Evolutionary conservation across 371 early-diverging fungal species (phyloP).

Genomic region (Nematocida ausubeli): DNA sequence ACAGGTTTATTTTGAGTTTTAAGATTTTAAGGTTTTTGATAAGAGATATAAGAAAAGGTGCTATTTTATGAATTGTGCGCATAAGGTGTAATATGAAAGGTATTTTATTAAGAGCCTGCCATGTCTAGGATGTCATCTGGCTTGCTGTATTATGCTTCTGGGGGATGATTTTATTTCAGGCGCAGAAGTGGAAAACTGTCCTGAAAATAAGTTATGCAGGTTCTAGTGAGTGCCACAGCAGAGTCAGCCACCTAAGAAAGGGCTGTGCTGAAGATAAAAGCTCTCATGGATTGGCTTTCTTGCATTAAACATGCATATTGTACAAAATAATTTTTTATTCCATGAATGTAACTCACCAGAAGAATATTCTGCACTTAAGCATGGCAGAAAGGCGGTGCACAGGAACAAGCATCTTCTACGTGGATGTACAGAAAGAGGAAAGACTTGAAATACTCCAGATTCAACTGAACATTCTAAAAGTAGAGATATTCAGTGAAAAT

Average conservation of each 20-base stretch:
- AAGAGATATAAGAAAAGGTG: too few relatives aligned
- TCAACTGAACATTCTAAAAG: slow-evolving; percentile 23
- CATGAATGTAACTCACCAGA: slow-evolving; percentile 45
- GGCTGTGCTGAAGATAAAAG: not conserved
- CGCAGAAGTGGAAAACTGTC: too few relatives aligned
- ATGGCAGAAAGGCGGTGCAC: slow-evolving; percentile 16
- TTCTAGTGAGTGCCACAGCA: too few relatives aligned
- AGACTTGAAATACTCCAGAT: not conserved
- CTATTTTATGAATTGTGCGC: too few relatives aligned
- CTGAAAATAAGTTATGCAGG: not conserved
- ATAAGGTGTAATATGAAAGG: too few relatives aligned
- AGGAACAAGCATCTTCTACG: slow-evolving; percentile 33
- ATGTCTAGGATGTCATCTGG: too few relatives aligned
- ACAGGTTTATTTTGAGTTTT: too few relatives aligned
- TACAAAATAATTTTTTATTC: slow-evolving; percentile 27
- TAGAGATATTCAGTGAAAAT: slow-evolving; percentile 4
- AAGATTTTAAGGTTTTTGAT: too few relatives aligned
- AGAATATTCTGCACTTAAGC: slow-evolving; percentile 44
- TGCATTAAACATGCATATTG: slow-evolving; percentile 20
- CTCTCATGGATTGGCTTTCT: not conserved
- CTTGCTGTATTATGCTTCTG: too few relatives aligned
- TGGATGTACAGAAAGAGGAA: not conserved
- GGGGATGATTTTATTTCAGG: too few relatives aligned
- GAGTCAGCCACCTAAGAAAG: too few relatives aligned
- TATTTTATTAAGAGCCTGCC: too few relatives aligned